Percentiles rank a stretch among this genome's conserved stretches.
These are phyloP conservation scores for Citrus trifoliata DNA, from an alignment of 345 rosid species.

Conservation along the genomic window DNA sequence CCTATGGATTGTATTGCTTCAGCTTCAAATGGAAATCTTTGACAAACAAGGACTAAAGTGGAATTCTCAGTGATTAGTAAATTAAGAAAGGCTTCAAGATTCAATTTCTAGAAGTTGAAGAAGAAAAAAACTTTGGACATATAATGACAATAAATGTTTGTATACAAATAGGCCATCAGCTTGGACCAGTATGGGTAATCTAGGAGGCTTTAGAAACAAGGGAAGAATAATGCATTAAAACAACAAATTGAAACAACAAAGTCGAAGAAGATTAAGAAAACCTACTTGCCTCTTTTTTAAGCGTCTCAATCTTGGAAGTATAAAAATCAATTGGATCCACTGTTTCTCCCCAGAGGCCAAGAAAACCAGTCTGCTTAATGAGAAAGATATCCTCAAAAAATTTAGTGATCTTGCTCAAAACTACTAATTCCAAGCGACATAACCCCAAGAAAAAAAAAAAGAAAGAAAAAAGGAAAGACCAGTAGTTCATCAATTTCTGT, in stretches of 20 bases:
- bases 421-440: background rate
- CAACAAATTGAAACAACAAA: background rate
- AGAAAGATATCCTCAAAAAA: slow-evolving; percentile 10
- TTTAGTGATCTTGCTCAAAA: slow-evolving; percentile 7
- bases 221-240: background rate
- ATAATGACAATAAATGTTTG: background rate
- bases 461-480: background rate
- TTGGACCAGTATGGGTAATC: background rate
- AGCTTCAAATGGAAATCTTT: background rate
- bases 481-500: background rate
- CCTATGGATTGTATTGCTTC: background rate
- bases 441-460: too few species aligned
- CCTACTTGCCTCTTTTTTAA: slow-evolving; percentile 53
- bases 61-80: background rate
- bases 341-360: slow-evolving; percentile 64
- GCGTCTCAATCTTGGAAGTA: slow-evolving; percentile 52
- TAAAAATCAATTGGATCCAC: slow-evolving; percentile 78
- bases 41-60: background rate
- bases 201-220: background rate
- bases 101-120: background rate
- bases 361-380: slow-evolving; percentile 59
- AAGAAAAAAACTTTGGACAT: background rate
- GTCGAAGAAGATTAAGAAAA: background rate
- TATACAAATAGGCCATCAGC: background rate
- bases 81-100: background rate